These are phyloP conservation scores for Phytophthora pistaciae DNA, from an alignment of 352 stramenopile species.

Conservation along the genomic window DNA sequence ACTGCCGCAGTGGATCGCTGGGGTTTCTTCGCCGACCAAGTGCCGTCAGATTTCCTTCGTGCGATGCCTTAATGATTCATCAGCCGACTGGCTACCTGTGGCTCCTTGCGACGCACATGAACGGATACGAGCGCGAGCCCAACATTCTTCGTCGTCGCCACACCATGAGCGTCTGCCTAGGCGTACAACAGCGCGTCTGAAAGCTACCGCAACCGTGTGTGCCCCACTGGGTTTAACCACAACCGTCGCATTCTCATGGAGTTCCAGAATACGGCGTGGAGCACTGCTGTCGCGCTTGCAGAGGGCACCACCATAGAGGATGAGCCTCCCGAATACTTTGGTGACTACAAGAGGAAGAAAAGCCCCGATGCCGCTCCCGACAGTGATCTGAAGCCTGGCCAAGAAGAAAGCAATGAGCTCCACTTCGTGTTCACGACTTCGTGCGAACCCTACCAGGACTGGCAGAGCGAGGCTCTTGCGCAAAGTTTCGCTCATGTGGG, in stretches of 20 bases:
- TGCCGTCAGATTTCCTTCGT: conserved; percentile 78
- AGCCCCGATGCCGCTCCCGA: not conserved
- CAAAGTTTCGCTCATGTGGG: conserved; percentile 68
- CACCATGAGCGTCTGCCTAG: conserved; percentile 77
- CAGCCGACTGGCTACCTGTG: conserved; percentile 67
- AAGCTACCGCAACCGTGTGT: conserved; percentile 61
- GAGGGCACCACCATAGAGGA: conserved; percentile 36
- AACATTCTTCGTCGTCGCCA: conserved; percentile 84
- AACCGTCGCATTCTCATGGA: conserved; percentile 79
- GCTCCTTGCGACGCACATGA: conserved; percentile 78
- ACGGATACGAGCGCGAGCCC: conserved; percentile 78
- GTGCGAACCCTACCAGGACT: conserved; percentile 70
- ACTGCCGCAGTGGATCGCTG: conserved; percentile 81
- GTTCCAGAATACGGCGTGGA: conserved; percentile 45
- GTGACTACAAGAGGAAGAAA: conserved; percentile 59
- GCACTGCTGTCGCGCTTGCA: conserved; percentile 59
- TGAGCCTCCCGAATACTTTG: conserved; percentile 50
- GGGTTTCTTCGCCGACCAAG: conserved; percentile 71
- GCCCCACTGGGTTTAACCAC: conserved; percentile 72
- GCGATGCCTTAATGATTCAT: conserved; percentile 77
- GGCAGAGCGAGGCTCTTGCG: conserved; percentile 78
- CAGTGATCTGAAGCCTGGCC: conserved; percentile 36
- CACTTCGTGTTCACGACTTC: conserved; percentile 85
- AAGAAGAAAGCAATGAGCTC: conserved; percentile 63
- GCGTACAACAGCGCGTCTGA: conserved; percentile 79